Base-by-base conservation (phyloP, 1,284 basidiomycete genomes). In the Irpex lacteus region DNA sequence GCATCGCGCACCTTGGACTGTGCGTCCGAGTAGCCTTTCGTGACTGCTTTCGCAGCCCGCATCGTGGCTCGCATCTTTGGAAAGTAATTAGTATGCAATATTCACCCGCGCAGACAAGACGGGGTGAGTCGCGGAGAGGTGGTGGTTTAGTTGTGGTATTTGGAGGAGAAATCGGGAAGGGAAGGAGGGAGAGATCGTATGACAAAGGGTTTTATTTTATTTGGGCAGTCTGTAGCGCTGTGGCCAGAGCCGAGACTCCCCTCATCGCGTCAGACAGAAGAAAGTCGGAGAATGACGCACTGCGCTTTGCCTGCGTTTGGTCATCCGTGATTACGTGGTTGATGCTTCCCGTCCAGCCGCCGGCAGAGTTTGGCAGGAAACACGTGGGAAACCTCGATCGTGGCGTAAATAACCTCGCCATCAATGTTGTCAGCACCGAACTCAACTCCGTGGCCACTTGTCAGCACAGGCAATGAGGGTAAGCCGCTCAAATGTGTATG, bases 1-100 rank as follows among this genome's bases (percentile, higher is more conserved):
- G 96, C 94, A 83, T 97, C 94, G 65, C 96, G 87, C 67, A 97
- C 94, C 79, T 98, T 98, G 65, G 92, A 87, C 80, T 98, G 91
- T 0, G 89, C 90, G 69, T 95, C 92, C 54, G 93, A 94, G 78
- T 96, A 96, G 9, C 95, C 90, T 73, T 95, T 95, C 57, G 94
- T 96, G 75, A 96, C 95, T 75, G 96, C 95, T 79, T 96, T 96
- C 65, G 91, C 90, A 26, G 92, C 89, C 44, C 94, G 86, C 37
- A 95, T 82, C 90, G 90, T 64, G 8, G 54, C 54, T 56, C 84
- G 85, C 76, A 89, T 90, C 11, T 47, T 47, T 4, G 64, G 85
- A 86, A 74, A 89, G 85, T 69, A 87, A 34, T 34, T 34, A 34
- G 32, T 34, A 6, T 34, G 32, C 32, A 34, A 34, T 34, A 34